These are phyloP conservation scores for Periconia sp. DNA, from an alignment of 2,329 filamentous ascomycete genomes.

Conservation along the genomic window DNA sequence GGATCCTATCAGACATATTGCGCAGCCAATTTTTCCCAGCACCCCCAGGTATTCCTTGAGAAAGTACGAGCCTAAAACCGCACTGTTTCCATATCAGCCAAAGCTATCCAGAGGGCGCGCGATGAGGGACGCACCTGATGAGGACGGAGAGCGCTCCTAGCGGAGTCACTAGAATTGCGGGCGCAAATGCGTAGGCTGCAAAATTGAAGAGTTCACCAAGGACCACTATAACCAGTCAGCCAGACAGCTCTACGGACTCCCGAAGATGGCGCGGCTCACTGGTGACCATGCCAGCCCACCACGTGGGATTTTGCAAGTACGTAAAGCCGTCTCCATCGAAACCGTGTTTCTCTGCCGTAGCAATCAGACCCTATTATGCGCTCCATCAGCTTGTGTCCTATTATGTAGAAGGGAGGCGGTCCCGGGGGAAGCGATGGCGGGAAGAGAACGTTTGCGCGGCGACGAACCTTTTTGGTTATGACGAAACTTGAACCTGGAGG, in stretches of 20 bases:
- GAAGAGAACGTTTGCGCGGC: slow-evolving; percentile 6
- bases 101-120: neutral
- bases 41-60: slow-evolving; percentile 88
- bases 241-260: neutral
- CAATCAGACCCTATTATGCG: slow-evolving; percentile 74
- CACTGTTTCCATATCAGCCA: slow-evolving; percentile 55
- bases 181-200: slow-evolving; percentile 96
- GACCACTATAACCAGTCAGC: slow-evolving; percentile 67
- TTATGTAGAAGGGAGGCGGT: slow-evolving; percentile 1
- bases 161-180: slow-evolving; percentile 96
- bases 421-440: slow-evolving; percentile 2
- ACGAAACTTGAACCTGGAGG: slow-evolving; percentile 88
- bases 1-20: slow-evolving; percentile 92
- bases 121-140: slow-evolving; percentile 69
- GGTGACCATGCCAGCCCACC: slow-evolving; percentile 94
- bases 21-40: slow-evolving; percentile 91
- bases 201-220: slow-evolving; percentile 96
- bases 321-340: slow-evolving; percentile 97
- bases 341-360: slow-evolving; percentile 88
- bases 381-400: slow-evolving; percentile 16
- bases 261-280: slow-evolving; percentile 63
- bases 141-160: slow-evolving; percentile 92
- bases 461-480: slow-evolving; percentile 91
- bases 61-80: slow-evolving; percentile 94
- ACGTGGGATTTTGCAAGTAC: slow-evolving; percentile 92